Conservation (phyloP, 805 yeast species). For the Candida loeiensis region DNA sequence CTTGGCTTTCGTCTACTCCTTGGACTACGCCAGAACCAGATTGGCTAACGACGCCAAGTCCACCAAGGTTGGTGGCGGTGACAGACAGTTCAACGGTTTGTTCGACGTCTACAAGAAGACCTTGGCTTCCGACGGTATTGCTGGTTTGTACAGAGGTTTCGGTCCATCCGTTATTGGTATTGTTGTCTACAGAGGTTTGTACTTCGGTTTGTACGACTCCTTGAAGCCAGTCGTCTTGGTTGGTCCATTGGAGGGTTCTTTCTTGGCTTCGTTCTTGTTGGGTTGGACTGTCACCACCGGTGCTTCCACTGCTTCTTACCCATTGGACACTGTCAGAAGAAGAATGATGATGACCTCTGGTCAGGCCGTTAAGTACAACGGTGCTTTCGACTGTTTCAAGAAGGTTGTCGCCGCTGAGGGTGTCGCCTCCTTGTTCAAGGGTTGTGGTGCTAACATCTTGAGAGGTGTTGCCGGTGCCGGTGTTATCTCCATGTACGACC, state of each 20-base stretch:
- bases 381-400: slow-evolving; percentile 90
- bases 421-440: slow-evolving; percentile 89
- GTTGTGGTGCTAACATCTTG: slow-evolving; percentile 99
- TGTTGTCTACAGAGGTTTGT: slow-evolving; percentile 97
- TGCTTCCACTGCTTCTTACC: slow-evolving; percentile 98
- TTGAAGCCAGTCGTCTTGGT: slow-evolving; percentile 90
- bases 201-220: slow-evolving; percentile 97
- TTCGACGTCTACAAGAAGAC: slow-evolving; percentile 96
- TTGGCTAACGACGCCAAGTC: slow-evolving; percentile 97
- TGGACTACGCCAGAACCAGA: slow-evolving; percentile 98
- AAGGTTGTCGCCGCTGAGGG: slow-evolving; percentile 96
- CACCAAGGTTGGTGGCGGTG: slow-evolving; percentile 71
- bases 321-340: slow-evolving; percentile 98
- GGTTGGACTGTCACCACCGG: slow-evolving; percentile 98
- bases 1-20: slow-evolving; percentile 88
- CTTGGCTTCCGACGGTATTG: slow-evolving; percentile 91
- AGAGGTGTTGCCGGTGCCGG: slow-evolving; percentile 99
- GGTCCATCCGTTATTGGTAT: slow-evolving; percentile 98
- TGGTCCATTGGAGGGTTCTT: slow-evolving; percentile 92
- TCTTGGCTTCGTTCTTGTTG: slow-evolving; percentile 91
- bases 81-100: slow-evolving; percentile 96
- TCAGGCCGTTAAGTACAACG: slow-evolving; percentile 94
- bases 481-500: slow-evolving; percentile 97
- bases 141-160: slow-evolving; percentile 99
- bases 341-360: slow-evolving; percentile 99